A percentile compares a stretch with the other conserved stretches of the same genome.
Evolutionary conservation across 2,329 filamentous ascomycete species (phyloP).

Genomic region (Ophiosphaerella korrae): DNA sequence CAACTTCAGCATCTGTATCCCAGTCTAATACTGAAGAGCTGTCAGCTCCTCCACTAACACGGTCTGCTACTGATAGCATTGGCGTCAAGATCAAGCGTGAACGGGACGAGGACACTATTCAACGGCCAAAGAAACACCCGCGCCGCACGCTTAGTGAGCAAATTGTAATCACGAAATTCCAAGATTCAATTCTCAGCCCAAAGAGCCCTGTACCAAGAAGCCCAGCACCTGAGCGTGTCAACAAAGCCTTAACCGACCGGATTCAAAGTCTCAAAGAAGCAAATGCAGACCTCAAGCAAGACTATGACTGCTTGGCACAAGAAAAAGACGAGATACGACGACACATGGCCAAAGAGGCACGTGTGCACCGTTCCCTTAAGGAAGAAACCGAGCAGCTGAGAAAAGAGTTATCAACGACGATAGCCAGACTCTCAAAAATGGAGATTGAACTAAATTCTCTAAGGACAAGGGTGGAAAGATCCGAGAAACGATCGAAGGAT

Average conservation of each 20-base stretch:
- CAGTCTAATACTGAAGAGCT: conserved; percentile 9
- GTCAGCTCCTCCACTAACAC: conserved; percentile 17
- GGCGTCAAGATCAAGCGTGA: conserved; percentile 32
- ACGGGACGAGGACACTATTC: conserved; percentile 25
- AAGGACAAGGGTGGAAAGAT: not conserved
- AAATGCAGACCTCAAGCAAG: conserved; percentile 18
- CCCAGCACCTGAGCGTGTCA: conserved; percentile 25
- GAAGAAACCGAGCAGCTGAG: conserved; percentile 11
- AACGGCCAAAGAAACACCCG: conserved; percentile 24
- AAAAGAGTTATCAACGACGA: not conserved
- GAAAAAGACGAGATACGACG: conserved; percentile 13
- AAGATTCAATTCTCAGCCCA: conserved; percentile 18
- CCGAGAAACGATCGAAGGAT: not conserved
- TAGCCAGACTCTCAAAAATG: not conserved
- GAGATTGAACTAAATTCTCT: not conserved
- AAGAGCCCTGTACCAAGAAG: conserved; percentile 17
- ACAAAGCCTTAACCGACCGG: conserved; percentile 23
- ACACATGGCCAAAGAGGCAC: conserved; percentile 12
- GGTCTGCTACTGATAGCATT: conserved; percentile 23
- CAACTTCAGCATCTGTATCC: conserved; percentile 10
- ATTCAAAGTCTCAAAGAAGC: conserved; percentile 25
- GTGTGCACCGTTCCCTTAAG: conserved; percentile 8
- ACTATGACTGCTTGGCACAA: conserved; percentile 6
- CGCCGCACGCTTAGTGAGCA: conserved; percentile 27
- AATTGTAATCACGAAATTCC: conserved; percentile 18